These are phyloP conservation scores for Neurospora africana DNA, from an alignment of 495 filamentous ascomycete genomes.

Conservation along the genomic window DNA sequence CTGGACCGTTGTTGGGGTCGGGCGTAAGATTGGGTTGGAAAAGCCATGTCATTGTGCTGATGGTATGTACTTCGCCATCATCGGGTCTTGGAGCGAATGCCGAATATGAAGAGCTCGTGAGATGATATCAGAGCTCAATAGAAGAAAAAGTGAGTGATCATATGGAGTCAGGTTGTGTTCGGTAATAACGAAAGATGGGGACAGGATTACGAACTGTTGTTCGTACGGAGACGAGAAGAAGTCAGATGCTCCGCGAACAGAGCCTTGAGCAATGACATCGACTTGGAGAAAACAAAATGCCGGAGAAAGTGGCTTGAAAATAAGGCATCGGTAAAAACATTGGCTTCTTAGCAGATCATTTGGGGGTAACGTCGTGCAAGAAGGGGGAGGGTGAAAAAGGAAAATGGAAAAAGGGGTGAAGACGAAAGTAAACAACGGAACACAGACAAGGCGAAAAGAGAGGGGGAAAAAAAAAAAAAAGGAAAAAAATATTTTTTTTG, in stretches of 20 bases:
- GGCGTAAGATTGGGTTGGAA: not conserved
- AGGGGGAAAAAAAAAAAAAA: not conserved
- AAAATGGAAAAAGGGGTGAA: not conserved
- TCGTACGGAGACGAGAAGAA: not conserved
- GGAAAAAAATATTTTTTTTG: not conserved
- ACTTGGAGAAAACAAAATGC: no score
- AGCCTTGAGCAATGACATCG: no score
- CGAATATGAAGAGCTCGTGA: not conserved
- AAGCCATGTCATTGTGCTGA: not conserved
- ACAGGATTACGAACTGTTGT: not conserved
- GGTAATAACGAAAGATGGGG: not conserved
- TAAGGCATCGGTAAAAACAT: no score
- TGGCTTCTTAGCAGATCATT: no score
- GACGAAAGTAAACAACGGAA: not conserved
- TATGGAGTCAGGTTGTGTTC: not conserved
- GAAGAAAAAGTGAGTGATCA: not conserved
- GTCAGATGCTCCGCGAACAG: not conserved
- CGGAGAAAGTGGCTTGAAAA: no score
- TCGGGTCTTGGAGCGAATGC: not conserved
- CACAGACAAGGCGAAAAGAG: not conserved
- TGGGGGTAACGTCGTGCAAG: not conserved
- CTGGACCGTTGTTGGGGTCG: not conserved
- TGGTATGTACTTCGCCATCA: not conserved
- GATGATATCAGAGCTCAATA: not conserved
- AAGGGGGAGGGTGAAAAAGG: not conserved